Conservation (phyloP, 257 asterid species). For the Gardenia jasminoides region DNA sequence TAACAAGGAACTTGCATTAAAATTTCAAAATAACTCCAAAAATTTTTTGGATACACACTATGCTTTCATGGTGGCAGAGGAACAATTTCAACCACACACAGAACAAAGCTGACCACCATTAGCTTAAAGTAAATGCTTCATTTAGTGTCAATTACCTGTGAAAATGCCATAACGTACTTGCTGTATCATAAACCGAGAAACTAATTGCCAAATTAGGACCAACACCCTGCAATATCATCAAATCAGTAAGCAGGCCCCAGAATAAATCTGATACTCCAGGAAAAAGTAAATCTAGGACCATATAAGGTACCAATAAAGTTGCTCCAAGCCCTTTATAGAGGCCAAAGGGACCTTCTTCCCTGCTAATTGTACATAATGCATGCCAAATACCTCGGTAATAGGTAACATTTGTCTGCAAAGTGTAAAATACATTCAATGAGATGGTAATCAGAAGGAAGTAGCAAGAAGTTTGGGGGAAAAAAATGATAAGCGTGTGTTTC, state of each 20-base stretch:
- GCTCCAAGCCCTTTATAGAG: constrained; percentile 95
- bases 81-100: constrained; percentile 2
- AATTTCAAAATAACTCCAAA: constrained; percentile 2
- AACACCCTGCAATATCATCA: constrained; percentile 62
- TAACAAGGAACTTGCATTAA: constrained; percentile 14
- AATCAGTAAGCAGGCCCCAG: constrained; percentile 26
- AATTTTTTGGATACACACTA: not conserved
- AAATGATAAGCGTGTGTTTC: no score
- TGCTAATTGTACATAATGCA: constrained; percentile 72
- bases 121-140: not conserved
- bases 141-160: constrained; percentile 44
- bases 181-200: constrained; percentile 80
- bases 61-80: not conserved
- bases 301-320: constrained; percentile 65
- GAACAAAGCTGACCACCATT: not conserved
- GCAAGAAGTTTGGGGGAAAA: no score
- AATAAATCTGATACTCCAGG: not conserved
- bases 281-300: not conserved
- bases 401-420: constrained; percentile 60
- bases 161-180: constrained; percentile 60
- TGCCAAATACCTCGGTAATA: constrained; percentile 87
- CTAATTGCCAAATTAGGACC: constrained; percentile 95
- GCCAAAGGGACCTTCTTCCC: constrained; percentile 87
- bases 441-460: not conserved
- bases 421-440: constrained; percentile 17